A percentile compares a stretch with the other conserved stretches of the same genome.
Conservation (phyloP, 768 basidiomycete genomes). For the Amyloporia xantha region DNA sequence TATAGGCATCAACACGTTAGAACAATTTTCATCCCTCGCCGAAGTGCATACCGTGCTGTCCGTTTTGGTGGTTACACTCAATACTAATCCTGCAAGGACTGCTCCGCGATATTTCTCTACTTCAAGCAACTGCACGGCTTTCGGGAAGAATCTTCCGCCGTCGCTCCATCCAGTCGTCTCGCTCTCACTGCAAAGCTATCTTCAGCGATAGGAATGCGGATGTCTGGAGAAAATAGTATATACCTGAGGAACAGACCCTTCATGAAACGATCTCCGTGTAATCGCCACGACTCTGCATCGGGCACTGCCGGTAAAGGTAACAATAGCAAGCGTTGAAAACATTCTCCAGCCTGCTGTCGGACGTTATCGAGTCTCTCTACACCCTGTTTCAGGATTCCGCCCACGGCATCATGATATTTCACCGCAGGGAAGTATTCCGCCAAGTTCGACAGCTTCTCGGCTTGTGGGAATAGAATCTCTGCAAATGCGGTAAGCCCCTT, state of each 20-base stretch:
- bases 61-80: slow-evolving; percentile 80
- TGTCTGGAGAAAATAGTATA: neutral
- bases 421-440: slow-evolving; percentile 53
- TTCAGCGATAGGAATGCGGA: neutral
- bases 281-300: slow-evolving; percentile 41
- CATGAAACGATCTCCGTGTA: slow-evolving; percentile 43
- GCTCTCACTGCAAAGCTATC: slow-evolving; percentile 26
- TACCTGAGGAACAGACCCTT: slow-evolving; percentile 49
- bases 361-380: slow-evolving; percentile 90
- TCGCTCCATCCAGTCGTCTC: slow-evolving; percentile 56
- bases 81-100: slow-evolving; percentile 64
- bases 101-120: slow-evolving; percentile 53
- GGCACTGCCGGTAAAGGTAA: slow-evolving; percentile 37
- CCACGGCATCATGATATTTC: slow-evolving; percentile 50
- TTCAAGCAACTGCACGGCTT: slow-evolving; percentile 57
- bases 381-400: slow-evolving; percentile 78
- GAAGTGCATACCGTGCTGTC: slow-evolving; percentile 68
- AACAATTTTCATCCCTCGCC: neutral
- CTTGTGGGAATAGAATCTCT: slow-evolving; percentile 42
- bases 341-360: slow-evolving; percentile 68
- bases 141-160: slow-evolving; percentile 69
- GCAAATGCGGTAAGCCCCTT: slow-evolving; percentile 52
- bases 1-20: slow-evolving; percentile 26
- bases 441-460: slow-evolving; percentile 37
- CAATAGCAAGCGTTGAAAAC: slow-evolving; percentile 46